Evolutionary conservation across 257 asterid species (phyloP).

Genomic region (Plectranthus barbatus): DNA sequence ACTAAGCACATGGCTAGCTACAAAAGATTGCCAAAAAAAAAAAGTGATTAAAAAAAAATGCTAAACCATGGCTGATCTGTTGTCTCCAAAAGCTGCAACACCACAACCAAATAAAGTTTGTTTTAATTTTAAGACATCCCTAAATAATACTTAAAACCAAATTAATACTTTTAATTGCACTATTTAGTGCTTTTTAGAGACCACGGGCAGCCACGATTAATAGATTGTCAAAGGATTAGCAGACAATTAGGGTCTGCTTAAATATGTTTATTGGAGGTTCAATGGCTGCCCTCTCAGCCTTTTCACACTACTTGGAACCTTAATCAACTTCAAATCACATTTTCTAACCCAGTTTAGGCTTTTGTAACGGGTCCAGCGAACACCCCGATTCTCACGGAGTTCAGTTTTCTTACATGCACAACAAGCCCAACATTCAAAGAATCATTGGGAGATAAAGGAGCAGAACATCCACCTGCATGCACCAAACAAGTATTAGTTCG

Average conservation of each 20-base stretch:
- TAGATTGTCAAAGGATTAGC: constrained; percentile 27
- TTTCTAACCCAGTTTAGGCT: too few species aligned
- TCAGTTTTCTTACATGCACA: too few species aligned
- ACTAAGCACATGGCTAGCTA: constrained; percentile 34
- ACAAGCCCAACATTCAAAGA: too few species aligned
- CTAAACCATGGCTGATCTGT: constrained; percentile 16
- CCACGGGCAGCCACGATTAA: constrained; percentile 14
- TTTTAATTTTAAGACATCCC: not conserved
- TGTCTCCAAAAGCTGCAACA: constrained; percentile 45
- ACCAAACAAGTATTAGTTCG: too few species aligned
- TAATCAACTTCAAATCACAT: not conserved
- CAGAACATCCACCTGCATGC: too few species aligned
- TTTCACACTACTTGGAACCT: constrained; percentile 7
- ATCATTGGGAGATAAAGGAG: too few species aligned
- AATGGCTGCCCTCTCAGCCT: constrained; percentile 10
- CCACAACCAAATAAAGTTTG: constrained; percentile 27
- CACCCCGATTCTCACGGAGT: too few species aligned
- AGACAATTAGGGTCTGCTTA: constrained; percentile 25
- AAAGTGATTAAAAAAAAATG: constrained; percentile 4
- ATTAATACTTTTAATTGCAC: not conserved
- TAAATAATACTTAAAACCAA: not conserved
- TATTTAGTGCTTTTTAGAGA: not conserved
- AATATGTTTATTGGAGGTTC: not conserved
- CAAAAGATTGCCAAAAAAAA: too few species aligned
- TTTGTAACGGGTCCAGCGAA: too few species aligned